A percentile compares a stretch with the other conserved stretches of the same genome.
phyloP scores from a whole-genome alignment of 106 monocot species.

The Apostasia shenzhenica region DNA sequence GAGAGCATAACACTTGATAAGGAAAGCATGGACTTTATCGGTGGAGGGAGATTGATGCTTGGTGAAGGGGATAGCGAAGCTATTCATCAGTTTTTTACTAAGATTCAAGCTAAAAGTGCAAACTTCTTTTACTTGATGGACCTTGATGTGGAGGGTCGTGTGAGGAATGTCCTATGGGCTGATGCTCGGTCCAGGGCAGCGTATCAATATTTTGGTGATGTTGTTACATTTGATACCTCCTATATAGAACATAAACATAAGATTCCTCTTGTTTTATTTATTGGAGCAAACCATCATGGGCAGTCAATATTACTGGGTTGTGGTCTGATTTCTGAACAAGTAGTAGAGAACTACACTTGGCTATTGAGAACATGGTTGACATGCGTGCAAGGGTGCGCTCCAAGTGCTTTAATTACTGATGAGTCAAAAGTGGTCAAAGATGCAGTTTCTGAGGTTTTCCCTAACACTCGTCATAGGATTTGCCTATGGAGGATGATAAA shows the following conservation, averaged over 20 bases:
- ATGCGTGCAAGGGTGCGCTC: slow-evolving; percentile 30
- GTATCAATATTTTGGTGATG: slow-evolving; percentile 40
- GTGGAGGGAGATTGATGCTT: slow-evolving; percentile 34
- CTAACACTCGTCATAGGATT: slow-evolving; percentile 26
- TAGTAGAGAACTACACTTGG: slow-evolving; percentile 39
- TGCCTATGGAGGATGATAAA: slow-evolving; percentile 28
- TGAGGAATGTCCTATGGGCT: slow-evolving; percentile 60
- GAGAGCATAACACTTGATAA: slow-evolving; percentile 21
- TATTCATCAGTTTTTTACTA: slow-evolving; percentile 31
- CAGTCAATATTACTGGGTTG: slow-evolving; percentile 43
- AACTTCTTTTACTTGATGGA: slow-evolving; percentile 53
- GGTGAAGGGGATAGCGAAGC: slow-evolving; percentile 28
- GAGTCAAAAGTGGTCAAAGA: slow-evolving; percentile 22
- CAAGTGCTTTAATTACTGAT: slow-evolving; percentile 38
- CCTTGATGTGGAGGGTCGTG: slow-evolving; percentile 37
- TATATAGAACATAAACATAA: slow-evolving; percentile 26
- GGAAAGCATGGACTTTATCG: slow-evolving; percentile 21
- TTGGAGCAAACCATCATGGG: slow-evolving; percentile 51
- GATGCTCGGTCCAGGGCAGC: slow-evolving; percentile 41
- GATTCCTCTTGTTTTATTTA: slow-evolving; percentile 36
- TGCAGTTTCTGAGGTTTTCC: slow-evolving; percentile 26
- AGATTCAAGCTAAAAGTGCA: slow-evolving; percentile 36
- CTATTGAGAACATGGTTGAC: slow-evolving; percentile 39
- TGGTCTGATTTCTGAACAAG: slow-evolving; percentile 41
- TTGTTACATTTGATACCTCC: slow-evolving; percentile 37